Evolutionary conservation across 805 yeast genomes (phyloP).

Genomic region (Ogataea paradorogensis): DNA sequence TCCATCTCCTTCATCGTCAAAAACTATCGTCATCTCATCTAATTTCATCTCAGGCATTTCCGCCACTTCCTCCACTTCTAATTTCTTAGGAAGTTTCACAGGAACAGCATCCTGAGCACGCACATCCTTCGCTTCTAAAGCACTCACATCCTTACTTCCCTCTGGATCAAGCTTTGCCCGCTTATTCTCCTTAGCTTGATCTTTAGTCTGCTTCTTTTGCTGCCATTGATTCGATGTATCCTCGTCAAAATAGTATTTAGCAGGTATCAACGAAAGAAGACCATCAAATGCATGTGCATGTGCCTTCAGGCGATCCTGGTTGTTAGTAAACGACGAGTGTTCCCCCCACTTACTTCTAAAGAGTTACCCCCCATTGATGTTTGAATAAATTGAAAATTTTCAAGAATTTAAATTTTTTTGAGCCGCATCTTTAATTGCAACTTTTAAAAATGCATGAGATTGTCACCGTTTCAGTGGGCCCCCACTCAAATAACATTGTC

Average conservation of each 20-base stretch:
- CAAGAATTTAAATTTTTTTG: slow-evolving; percentile 7
- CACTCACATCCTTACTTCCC: slow-evolving; percentile 43
- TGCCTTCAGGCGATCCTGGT: slow-evolving; percentile 68
- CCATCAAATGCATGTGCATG: slow-evolving; percentile 87
- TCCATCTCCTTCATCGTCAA: slow-evolving; percentile 29
- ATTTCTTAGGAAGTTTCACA: slow-evolving; percentile 35
- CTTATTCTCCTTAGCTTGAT: slow-evolving; percentile 58
- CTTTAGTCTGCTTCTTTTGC: slow-evolving; percentile 70
- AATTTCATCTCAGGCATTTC: slow-evolving; percentile 32
- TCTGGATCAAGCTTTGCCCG: slow-evolving; percentile 75
- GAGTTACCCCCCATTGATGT: slow-evolving; percentile 7
- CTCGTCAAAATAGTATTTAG: slow-evolving; percentile 89
- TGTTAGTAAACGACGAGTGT: slow-evolving; percentile 1
- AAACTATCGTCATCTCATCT: background rate
- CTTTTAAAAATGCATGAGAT: slow-evolving; percentile 59
- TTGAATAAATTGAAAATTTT: slow-evolving; percentile 5
- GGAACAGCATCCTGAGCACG: slow-evolving; percentile 54
- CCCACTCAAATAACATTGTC: slow-evolving; percentile 66
- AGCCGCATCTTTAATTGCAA: slow-evolving; percentile 11
- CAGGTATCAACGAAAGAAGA: slow-evolving; percentile 84
- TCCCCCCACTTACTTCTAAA: slow-evolving; percentile 8
- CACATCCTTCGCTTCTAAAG: slow-evolving; percentile 57
- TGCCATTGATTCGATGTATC: slow-evolving; percentile 90
- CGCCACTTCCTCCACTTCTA: slow-evolving; percentile 14
- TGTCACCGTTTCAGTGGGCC: slow-evolving; percentile 70